Base-by-base conservation (phyloP, 345 rosid species). In the Euphorbia pulcherrima region DNA sequence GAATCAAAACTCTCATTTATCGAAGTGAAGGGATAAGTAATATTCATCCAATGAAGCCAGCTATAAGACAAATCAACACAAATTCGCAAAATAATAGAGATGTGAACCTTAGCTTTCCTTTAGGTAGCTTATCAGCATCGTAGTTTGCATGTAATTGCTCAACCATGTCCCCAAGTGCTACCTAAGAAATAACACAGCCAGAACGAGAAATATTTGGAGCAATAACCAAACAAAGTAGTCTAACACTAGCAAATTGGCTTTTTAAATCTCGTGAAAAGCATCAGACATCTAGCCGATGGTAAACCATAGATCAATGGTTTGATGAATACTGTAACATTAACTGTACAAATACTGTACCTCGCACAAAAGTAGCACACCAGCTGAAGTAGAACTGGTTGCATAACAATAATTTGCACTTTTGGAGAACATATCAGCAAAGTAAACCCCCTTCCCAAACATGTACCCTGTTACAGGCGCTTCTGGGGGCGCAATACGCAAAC, bases 391-490 rank as follows among this genome's bases (percentile, higher is more conserved):
- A 33, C 33, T 47, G 70, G 51, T 81, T 59, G 93, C 79, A 75
- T 77, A 92, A 76, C 97, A 92, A 72, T 92, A 92, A 72, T 90
- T 90, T 1, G 96, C 97, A 68, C 97, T 92, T 82, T 92, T 92
- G 71, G 97, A 90, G 89, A 92, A 92, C 96, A 92, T 88, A 72
- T 92, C 98, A 20, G 96, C 93, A 69, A 92, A 92, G 81, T 92
- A 92, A 74, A 92, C 93, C 30, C 96, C 98, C 83, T 92, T 92
- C 13, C 98, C 98, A 65, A 90, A 92, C 97, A 88, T 88, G 84
- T 92, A 90, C 53, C 96, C 96, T 11, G 90, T 87, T 63, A 68
- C 87, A 35, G 98, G 97, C 39, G 98, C 97, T 80, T 92, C 98
- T 52, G 96, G 97, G 35, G 98, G 98, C 75, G 98, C 97, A 81